Percentiles rank a stretch among this genome's conserved stretches.
These are phyloP conservation scores for Beauveria varroae DNA, from an alignment of 2,329 filamentous ascomycete genomes.

Conservation along the genomic window DNA sequence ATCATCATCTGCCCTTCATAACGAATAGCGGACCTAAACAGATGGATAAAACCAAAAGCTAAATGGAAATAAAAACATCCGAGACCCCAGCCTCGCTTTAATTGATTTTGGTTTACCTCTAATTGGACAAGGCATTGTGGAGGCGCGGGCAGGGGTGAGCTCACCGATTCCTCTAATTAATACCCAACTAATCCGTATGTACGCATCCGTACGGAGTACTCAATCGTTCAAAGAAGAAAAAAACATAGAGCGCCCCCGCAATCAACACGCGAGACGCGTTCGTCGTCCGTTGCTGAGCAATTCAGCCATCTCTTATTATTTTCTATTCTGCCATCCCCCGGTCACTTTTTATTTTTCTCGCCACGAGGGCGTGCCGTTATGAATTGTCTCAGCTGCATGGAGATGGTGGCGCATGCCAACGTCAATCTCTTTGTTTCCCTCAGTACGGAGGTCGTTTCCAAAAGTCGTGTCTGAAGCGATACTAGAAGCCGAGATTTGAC, in stretches of 20 bases:
- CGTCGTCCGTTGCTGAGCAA: neutral
- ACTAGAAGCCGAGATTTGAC: too few species aligned
- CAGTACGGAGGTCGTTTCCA: too few species aligned
- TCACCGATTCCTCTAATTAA: neutral
- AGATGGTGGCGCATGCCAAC: neutral
- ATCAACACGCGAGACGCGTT: neutral
- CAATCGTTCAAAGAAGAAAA: neutral
- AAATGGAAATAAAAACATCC: neutral
- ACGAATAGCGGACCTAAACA: neutral
- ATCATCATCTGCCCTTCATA: too few species aligned
- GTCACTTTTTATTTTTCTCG: neutral
- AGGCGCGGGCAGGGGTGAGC: neutral
- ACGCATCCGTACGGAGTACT: too few species aligned
- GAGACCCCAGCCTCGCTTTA: conserved; percentile 2
- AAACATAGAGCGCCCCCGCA: neutral
- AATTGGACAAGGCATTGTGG: neutral
- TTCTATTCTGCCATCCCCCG: neutral
- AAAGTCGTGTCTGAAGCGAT: too few species aligned
- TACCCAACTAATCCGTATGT: too few species aligned
- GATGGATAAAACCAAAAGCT: neutral
- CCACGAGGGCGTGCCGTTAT: neutral
- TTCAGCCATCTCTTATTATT: neutral
- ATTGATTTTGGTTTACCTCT: neutral
- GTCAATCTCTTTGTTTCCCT: too few species aligned
- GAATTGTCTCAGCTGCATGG: neutral